Conservation (phyloP, 2,329 filamentous ascomycete genomes). For the Cladophialophora yegresii region DNA sequence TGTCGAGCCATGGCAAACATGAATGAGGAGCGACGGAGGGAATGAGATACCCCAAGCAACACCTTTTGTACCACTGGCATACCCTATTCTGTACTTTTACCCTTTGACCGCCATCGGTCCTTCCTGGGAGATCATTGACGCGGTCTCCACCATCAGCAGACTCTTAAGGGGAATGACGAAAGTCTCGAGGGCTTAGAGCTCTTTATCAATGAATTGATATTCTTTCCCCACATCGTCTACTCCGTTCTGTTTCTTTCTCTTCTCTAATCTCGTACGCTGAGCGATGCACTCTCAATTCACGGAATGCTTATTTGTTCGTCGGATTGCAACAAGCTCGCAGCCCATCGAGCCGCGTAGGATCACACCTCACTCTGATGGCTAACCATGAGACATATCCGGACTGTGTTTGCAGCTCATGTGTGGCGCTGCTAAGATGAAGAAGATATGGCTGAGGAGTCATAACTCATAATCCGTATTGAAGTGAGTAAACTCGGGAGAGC, state of each 20-base stretch:
- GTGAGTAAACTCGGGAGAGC: not conserved
- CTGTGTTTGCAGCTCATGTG: not conserved
- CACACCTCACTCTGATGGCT: not conserved
- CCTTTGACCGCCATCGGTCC: not conserved
- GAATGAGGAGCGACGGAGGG: not conserved
- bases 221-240: not conserved
- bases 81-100: not conserved
- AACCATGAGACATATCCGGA: not conserved
- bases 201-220: not conserved
- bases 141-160: not conserved
- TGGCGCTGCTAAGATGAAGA: not conserved
- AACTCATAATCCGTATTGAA: not conserved
- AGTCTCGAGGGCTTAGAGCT: not conserved
- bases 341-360: not conserved
- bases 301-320: not conserved
- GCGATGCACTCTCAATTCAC: not conserved
- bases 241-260: not conserved
- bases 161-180: not conserved
- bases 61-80: constrained; percentile 1
- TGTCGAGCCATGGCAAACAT: not conserved
- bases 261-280: not conserved
- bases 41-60: not conserved
- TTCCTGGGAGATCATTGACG: not conserved
- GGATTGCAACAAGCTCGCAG: not conserved
- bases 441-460: not conserved